phyloP scores from a whole-genome alignment of 139 green algal genomes.

The Chlorella sp. region DNA sequence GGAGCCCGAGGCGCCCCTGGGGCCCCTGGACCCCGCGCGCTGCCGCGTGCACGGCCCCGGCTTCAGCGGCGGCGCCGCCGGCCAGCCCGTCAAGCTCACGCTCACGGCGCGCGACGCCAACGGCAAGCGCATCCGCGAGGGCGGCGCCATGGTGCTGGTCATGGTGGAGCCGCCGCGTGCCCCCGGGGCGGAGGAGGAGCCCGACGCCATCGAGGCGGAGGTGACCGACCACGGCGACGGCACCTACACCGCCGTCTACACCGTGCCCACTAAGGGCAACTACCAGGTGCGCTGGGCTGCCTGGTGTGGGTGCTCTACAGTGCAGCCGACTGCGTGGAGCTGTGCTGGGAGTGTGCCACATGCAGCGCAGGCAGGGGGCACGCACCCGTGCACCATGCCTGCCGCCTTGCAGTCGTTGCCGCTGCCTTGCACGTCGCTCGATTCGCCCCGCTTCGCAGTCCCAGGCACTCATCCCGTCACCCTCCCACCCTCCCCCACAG shows the following conservation, averaged over 20 bases:
- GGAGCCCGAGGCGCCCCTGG: constrained; percentile 51
- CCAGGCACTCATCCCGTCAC: background rate
- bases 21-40: constrained; percentile 65
- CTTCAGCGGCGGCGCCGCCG: constrained; percentile 70
- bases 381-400: background rate
- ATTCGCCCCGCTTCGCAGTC: no score
- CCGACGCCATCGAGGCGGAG: constrained; percentile 37
- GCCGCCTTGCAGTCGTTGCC: background rate
- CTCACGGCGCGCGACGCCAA: constrained; percentile 68
- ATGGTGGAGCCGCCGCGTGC: constrained; percentile 45
- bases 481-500: background rate
- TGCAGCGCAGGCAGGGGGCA: background rate
- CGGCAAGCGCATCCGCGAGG: constrained; percentile 59
- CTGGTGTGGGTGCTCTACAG: no score
- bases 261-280: constrained; percentile 74
- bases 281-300: constrained; percentile 68
- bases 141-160: constrained; percentile 68
- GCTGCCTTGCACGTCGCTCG: background rate
- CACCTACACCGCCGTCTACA: constrained; percentile 87
- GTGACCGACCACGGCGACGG: constrained; percentile 85
- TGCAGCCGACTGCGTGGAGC: background rate
- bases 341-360: background rate
- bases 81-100: constrained; percentile 60
- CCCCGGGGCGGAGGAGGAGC: background rate
- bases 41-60: constrained; percentile 71